Percentiles rank a stretch among this genome's conserved stretches.
Conservation (phyloP, 1,284 basidiomycete species). For the Earliella scabrosa region DNA sequence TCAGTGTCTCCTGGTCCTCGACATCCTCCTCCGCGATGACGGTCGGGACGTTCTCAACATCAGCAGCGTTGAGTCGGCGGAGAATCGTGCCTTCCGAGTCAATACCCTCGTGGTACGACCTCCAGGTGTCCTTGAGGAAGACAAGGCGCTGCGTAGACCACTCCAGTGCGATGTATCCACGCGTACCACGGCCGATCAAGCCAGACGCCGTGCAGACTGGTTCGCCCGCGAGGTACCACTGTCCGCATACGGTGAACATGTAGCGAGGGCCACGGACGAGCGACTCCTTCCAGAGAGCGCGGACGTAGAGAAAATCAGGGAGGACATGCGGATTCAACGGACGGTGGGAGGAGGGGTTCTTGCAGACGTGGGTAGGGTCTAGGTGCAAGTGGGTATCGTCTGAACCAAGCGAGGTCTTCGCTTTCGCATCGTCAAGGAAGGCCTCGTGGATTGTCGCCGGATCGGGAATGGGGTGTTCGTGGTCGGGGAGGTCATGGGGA, state of each 20-base stretch:
- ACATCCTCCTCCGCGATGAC: too few species aligned
- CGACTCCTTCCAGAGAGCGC: conserved; percentile 2
- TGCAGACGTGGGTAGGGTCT: too few species aligned
- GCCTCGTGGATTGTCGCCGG: background rate
- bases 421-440: background rate
- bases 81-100: conserved; percentile 8
- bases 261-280: background rate
- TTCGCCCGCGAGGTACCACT: conserved; percentile 1
- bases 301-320: conserved; percentile 6
- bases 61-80: background rate
- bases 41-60: background rate
- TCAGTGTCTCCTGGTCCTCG: too few species aligned
- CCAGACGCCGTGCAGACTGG: background rate
- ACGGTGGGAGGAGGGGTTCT: too few species aligned
- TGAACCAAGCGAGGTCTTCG: too few species aligned
- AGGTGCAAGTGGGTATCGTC: too few species aligned
- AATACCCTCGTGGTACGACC: conserved; percentile 1
- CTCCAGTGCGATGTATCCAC: conserved; percentile 15
- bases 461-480: too few species aligned
- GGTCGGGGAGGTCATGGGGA: background rate
- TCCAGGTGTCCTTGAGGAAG: conserved; percentile 17
- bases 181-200: conserved; percentile 8
- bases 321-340: background rate
- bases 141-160: background rate
- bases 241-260: background rate